phyloP scores from a whole-genome alignment of 352 stramenopile species.

The Phytophthora aleatoria region DNA sequence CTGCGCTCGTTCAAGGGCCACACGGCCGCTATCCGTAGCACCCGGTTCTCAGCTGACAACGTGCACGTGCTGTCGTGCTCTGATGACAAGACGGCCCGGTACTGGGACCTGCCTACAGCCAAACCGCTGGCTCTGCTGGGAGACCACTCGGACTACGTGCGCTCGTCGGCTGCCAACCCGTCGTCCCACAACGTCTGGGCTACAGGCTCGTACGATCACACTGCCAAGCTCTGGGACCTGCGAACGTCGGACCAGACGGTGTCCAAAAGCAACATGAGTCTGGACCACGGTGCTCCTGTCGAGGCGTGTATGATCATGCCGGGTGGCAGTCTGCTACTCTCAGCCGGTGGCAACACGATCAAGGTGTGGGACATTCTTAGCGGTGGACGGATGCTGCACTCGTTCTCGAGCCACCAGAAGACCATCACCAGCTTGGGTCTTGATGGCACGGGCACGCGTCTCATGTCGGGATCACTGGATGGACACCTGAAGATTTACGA shows the following conservation, averaged over 20 bases:
- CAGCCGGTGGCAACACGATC: conserved; percentile 87
- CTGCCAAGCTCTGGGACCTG: conserved; percentile 92
- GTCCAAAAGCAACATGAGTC: conserved; percentile 53
- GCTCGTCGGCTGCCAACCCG: conserved; percentile 69
- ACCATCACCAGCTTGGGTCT: conserved; percentile 92
- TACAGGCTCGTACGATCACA: conserved; percentile 93
- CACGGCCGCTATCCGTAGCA: conserved; percentile 73
- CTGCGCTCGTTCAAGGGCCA: conserved; percentile 90
- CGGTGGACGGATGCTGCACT: conserved; percentile 84
- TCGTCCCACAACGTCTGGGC: conserved; percentile 84
- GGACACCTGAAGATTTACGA: conserved; percentile 95
- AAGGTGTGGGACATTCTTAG: conserved; percentile 94
- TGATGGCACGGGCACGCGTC: conserved; percentile 85
- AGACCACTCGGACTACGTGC: conserved; percentile 91
- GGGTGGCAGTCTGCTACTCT: conserved; percentile 82
- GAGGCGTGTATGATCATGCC: conserved; percentile 89
- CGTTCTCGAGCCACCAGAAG: conserved; percentile 94
- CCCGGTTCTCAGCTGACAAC: conserved; percentile 82
- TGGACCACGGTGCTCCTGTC: conserved; percentile 90
- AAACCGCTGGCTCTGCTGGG: conserved; percentile 75
- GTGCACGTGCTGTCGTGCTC: conserved; percentile 89
- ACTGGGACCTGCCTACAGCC: conserved; percentile 89
- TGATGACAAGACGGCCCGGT: conserved; percentile 89
- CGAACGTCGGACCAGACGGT: conserved; percentile 72
- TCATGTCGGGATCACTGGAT: conserved; percentile 91